These are phyloP conservation scores for Stygiomarasmius scandens DNA, from an alignment of 1,284 basidiomycete species.

Conservation along the genomic window DNA sequence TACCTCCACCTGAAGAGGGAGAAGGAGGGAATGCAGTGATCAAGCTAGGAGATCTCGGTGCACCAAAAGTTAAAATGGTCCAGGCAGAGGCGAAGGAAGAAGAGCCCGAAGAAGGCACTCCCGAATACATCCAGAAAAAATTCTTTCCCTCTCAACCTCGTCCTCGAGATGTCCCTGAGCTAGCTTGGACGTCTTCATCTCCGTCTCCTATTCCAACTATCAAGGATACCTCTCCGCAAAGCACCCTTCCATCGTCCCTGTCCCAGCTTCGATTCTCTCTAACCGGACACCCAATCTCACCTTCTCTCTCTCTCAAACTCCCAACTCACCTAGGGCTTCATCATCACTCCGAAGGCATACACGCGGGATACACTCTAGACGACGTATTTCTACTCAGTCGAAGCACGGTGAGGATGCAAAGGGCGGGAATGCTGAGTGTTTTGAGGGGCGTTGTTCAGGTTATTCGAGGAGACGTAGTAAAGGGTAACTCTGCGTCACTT, in stretches of 20 bases:
- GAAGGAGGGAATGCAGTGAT: conserved; percentile 23
- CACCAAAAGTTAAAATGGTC: neutral
- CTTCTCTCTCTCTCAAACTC: conserved; percentile 50
- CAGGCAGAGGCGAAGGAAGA: neutral
- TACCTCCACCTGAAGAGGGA: conserved; percentile 57
- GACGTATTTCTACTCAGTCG: conserved; percentile 85
- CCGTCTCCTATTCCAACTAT: neutral
- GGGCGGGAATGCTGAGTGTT: conserved; percentile 81
- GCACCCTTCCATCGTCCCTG: conserved; percentile 20
- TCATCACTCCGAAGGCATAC: conserved; percentile 81
- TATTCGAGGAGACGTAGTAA: conserved; percentile 40
- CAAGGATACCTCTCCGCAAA: conserved; percentile 12
- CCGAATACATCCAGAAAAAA: conserved; percentile 79
- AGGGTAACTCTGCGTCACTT: too few species aligned
- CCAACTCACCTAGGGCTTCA: conserved; percentile 88
- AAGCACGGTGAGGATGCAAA: conserved; percentile 84
- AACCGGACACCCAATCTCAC: conserved; percentile 64
- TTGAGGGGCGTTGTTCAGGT: conserved; percentile 39
- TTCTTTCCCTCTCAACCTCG: conserved; percentile 81
- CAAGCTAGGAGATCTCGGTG: conserved; percentile 2
- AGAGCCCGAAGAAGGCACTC: conserved; percentile 66
- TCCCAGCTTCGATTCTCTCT: conserved; percentile 69
- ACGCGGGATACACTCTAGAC: conserved; percentile 87
- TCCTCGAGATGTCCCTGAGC: conserved; percentile 65
- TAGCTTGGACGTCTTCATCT: conserved; percentile 64